Conservation (phyloP, 2,329 filamentous ascomycete genomes). For the Nemania abortiva region DNA sequence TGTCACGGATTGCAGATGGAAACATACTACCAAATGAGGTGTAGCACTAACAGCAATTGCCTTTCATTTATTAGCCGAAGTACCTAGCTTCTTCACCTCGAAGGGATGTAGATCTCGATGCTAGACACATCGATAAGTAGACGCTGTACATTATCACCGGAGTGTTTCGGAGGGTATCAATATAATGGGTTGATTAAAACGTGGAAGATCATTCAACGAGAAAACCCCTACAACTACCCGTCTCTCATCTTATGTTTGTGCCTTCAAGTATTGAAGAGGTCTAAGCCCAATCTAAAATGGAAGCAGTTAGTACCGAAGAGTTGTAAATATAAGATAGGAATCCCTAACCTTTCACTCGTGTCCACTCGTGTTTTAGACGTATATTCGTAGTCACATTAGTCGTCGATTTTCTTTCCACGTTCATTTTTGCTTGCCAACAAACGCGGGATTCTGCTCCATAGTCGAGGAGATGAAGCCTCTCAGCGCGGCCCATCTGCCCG, state of each 20-base stretch:
- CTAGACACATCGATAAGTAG: neutral
- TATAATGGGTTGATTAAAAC: neutral
- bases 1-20: neutral
- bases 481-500: conserved; percentile 82
- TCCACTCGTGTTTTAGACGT: neutral
- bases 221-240: no score
- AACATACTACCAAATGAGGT: neutral
- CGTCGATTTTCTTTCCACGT: conserved; percentile 3
- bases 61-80: neutral
- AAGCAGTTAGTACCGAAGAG: conserved; percentile 14
- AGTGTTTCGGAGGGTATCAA: neutral
- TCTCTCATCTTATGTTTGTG: neutral
- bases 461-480: conserved; percentile 86
- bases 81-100: no score
- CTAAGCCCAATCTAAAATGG: neutral
- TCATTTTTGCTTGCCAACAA: conserved; percentile 58
- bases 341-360: conserved; percentile 18
- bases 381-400: conserved; percentile 13
- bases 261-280: neutral
- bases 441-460: conserved; percentile 89
- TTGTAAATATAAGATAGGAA: neutral
- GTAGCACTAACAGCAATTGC: neutral
- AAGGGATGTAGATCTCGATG: neutral
- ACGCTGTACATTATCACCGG: neutral
- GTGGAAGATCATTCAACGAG: neutral